Base-by-base conservation (phyloP, 2,329 filamentous ascomycete genomes). In the Cladorrhinum sp. region DNA sequence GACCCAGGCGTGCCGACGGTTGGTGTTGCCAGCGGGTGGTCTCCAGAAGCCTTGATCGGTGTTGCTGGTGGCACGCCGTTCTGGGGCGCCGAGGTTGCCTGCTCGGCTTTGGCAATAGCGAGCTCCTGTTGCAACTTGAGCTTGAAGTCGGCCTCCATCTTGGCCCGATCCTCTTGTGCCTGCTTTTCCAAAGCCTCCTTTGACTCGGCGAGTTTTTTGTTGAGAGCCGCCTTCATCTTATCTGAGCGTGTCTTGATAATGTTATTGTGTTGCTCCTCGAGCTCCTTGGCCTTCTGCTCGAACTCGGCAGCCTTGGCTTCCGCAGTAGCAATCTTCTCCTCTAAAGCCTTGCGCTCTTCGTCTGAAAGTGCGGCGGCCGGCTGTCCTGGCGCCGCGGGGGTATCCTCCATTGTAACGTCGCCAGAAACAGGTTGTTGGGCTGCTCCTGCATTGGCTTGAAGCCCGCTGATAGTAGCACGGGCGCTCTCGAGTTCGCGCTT, bases 131-230 rank as follows among this genome's bases (percentile, higher is more conserved):
- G 84, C 36, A 87, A 67, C 64, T 78, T 80, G 51, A 85, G 73
- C 3, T 76, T 72, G 58, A 76, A 76, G 48, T 81, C 76, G 10
- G 71, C 71, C 65, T 79, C 72, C 39, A 83, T 65, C 68, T 84
- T 83, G 62, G 81, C 79, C 69, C 84, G 84, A 59, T 80, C 77
- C 30, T 79, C 74, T 60, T 79, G 79, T 51, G 77, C 79, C 61
- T 82, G 79, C 30, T 81, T 79, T 55, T 81, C 79, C 64, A 79
- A 75, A 62, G 80, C 77, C 55, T 79, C 73, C 65, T 81, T 82
- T 50, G 86, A 83, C 67, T 91, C 91, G 60, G 80, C 84, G 16
- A 96, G 79, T 71, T 89, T 91, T 70, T 85, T 86, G 68, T 87
- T 88, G 55, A 91, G 76, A 1, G 82, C 76, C 21, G 83, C 80